phyloP scores from a whole-genome alignment of 225 moss, liverwort and hornwort species.

The Bryum argenteum region DNA sequence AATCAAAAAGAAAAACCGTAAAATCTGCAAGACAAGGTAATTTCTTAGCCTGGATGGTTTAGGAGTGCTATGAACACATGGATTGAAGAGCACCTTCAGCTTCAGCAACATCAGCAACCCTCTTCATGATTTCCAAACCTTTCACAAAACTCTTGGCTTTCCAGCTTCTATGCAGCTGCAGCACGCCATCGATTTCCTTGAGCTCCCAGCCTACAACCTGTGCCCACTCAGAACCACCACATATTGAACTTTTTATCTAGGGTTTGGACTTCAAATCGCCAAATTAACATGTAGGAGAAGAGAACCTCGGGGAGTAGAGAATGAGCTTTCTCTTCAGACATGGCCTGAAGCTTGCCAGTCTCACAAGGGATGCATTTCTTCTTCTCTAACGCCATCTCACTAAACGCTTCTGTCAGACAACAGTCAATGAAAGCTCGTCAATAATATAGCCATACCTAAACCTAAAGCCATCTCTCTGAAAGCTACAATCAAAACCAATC shows the following conservation, averaged over 20 bases:
- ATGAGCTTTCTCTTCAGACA: constrained; percentile 51
- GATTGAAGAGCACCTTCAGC: constrained; percentile 57
- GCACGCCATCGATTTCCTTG: constrained; percentile 61
- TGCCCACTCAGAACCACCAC: not conserved
- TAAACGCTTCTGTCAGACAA: constrained; percentile 35
- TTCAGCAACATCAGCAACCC: constrained; percentile 83
- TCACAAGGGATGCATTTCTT: constrained; percentile 65
- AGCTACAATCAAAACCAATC: no score
- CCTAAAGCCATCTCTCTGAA: no score
- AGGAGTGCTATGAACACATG: no score
- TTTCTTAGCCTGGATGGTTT: not conserved
- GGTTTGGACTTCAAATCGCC: not conserved
- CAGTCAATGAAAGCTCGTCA: not conserved
- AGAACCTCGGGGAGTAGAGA: constrained; percentile 51
- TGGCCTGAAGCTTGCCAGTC: constrained; percentile 56
- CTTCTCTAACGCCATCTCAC: constrained; percentile 52
- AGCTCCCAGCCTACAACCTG: constrained; percentile 82
- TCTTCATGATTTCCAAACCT: constrained; percentile 78
- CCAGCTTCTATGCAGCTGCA: constrained; percentile 76
- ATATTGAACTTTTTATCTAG: not conserved
- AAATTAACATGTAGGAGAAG: not conserved
- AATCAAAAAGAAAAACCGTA: not conserved
- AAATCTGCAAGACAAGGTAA: not conserved
- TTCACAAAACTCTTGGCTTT: constrained; percentile 77
- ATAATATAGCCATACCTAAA: not conserved